Evolutionary conservation across 768 basidiomycete genomes (phyloP).

Genomic region (Omphalotus guepiniiformis): DNA sequence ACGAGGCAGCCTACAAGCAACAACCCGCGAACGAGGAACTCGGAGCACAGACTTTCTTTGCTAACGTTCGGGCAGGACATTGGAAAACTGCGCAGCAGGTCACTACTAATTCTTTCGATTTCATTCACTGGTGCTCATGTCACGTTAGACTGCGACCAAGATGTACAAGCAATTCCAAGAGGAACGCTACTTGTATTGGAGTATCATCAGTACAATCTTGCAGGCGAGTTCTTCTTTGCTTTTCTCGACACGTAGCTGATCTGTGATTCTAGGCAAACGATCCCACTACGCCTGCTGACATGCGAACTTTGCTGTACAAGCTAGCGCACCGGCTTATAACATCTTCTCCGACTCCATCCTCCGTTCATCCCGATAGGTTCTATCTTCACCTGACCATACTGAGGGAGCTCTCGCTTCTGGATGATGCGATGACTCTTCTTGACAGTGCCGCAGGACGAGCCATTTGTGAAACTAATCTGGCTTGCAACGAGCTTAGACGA

Average conservation of each 20-base stretch:
- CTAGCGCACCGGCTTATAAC: slow-evolving; percentile 73
- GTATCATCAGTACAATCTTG: slow-evolving; percentile 70
- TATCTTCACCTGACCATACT: slow-evolving; percentile 71
- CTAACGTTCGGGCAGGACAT: slow-evolving; percentile 71
- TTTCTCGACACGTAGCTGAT: not conserved
- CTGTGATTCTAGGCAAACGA: slow-evolving; percentile 60
- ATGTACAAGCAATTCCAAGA: slow-evolving; percentile 84
- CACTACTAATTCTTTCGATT: slow-evolving; percentile 7
- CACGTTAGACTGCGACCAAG: slow-evolving; percentile 75
- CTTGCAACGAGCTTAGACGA: slow-evolving; percentile 71
- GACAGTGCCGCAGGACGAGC: slow-evolving; percentile 63
- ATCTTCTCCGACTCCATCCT: slow-evolving; percentile 59
- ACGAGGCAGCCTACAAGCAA: slow-evolving; percentile 81
- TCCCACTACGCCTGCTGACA: slow-evolving; percentile 49
- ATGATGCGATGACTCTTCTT: slow-evolving; percentile 67
- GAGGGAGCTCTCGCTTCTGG: slow-evolving; percentile 59
- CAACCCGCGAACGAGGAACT: slow-evolving; percentile 81
- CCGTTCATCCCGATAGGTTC: slow-evolving; percentile 69
- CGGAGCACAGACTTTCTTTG: slow-evolving; percentile 80
- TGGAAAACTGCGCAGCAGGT: slow-evolving; percentile 90
- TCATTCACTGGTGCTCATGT: slow-evolving; percentile 2
- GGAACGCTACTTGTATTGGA: slow-evolving; percentile 81
- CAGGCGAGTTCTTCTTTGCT: slow-evolving; percentile 44
- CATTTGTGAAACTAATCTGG: slow-evolving; percentile 66
- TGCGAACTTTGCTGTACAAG: slow-evolving; percentile 68